These are phyloP conservation scores for Ramularia collo-cygni DNA, from an alignment of 2,329 filamentous ascomycete species.

Conservation along the genomic window DNA sequence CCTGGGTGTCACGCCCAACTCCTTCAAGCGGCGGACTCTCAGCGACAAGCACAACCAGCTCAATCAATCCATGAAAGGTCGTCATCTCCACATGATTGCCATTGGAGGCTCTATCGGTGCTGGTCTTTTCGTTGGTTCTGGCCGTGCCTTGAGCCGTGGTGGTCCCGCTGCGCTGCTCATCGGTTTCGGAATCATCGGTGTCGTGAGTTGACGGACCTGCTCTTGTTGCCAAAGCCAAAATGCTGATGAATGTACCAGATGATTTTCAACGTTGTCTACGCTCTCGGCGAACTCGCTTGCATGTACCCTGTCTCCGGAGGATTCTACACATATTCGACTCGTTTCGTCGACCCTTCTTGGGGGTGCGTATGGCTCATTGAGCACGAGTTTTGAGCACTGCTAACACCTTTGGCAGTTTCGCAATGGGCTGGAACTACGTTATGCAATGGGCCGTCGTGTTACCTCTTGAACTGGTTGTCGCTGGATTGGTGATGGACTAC, in stretches of 20 bases:
- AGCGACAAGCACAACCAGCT: constrained; percentile 29
- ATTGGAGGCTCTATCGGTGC: constrained; percentile 42
- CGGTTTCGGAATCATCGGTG: constrained; percentile 27
- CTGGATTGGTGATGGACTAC: constrained; percentile 22
- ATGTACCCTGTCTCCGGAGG: constrained; percentile 37
- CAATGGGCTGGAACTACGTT: constrained; percentile 27
- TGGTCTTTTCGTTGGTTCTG: constrained; percentile 49
- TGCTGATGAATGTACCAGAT: constrained; percentile 18
- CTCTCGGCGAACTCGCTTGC: constrained; percentile 36
- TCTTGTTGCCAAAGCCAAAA: constrained; percentile 7
- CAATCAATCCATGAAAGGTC: constrained; percentile 27
- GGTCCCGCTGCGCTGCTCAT: constrained; percentile 40
- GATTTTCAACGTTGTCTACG: constrained; percentile 38
- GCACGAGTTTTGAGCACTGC: no score
- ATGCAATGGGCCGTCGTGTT: constrained; percentile 25
- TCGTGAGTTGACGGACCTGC: constrained; percentile 18
- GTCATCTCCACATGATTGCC: constrained; percentile 31
- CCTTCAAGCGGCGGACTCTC: constrained; percentile 25
- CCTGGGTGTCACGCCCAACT: constrained; percentile 26
- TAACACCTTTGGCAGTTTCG: no score
- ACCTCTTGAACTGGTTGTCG: constrained; percentile 22
- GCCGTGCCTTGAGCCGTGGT: constrained; percentile 41
- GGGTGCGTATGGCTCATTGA: no score
- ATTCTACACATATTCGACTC: constrained; percentile 35
- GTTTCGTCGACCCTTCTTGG: constrained; percentile 40